Evolutionary conservation across 805 yeast species (phyloP), one percentile per base, ranked within the genome.

Genomic region (Wickerhamomyces kurtzmanii): DNA sequence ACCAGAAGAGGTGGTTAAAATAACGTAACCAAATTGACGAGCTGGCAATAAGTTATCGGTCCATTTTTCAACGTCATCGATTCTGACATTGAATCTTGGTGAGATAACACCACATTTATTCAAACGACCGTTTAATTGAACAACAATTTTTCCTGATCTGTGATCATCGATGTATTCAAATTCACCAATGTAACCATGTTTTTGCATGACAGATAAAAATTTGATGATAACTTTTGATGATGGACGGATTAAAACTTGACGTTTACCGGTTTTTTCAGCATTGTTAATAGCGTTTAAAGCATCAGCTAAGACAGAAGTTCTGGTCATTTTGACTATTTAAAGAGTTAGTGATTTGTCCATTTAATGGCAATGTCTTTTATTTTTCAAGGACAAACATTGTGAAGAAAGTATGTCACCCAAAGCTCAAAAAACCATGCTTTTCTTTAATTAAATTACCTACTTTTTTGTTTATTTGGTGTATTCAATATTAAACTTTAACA

Each of bases 31-130:
- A 59, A 87, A 89, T 71, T 87, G 97, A 81, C 97, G 85, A 49
- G 97, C 94, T 65, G 97, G 97, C 60, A 87, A 75, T 62, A 87
- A 79, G 83, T 87, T 85, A 66, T 79, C 94, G 53, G 95, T 85
- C 97, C 97, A 87, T 72, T 84, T 87, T 74, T 87, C 97, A 49
- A 87, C 80, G 65, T 87, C 96, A 61, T 68, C 79, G 47, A 89
- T 78, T 71, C 85, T 84, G 59, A 87, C 87, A 78, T 87, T 87
- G 77, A 85, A 87, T 75, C 97, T 85, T 68, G 97, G 97, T 43
- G 94, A 84, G 64, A 87, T 87, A 40, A 89, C 97, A 73, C 97
- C 97, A 62, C 91, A 86, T 75, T 87, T 89, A 94, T 86, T 86
- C 58, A 86, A 75, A 75, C 96, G 83, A 68, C 96, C 96, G 79